Evolutionary conservation across 169 alveolate species (phyloP).

Genomic region (Theileria equi): DNA sequence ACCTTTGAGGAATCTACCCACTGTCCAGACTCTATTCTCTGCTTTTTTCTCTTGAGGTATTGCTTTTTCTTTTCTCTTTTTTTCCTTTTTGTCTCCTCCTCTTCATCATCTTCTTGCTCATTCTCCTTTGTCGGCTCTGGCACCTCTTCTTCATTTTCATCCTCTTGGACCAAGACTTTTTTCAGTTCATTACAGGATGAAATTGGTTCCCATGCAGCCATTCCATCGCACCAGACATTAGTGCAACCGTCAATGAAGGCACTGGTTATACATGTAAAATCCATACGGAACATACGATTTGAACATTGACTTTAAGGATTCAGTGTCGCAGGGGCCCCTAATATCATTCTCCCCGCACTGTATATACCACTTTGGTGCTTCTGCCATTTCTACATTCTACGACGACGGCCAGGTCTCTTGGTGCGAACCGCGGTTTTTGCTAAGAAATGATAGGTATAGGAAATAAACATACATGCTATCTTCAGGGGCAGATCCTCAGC

Average conservation of each 20-base stretch:
- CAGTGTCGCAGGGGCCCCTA: conserved; percentile 59
- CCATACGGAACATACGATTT: conserved; percentile 33
- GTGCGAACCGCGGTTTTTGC: conserved; percentile 1
- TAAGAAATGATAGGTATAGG: not conserved
- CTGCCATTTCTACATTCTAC: not conserved
- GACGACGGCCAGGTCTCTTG: conserved; percentile 8
- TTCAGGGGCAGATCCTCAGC: conserved; percentile 46
- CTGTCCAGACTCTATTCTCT: conserved; percentile 55
- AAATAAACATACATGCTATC: conserved; percentile 17
- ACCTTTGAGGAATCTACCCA: conserved; percentile 54
- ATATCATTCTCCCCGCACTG: conserved; percentile 46
- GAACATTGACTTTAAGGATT: conserved; percentile 38
- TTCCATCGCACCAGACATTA: conserved; percentile 60
- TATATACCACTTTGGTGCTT: conserved; percentile 49
- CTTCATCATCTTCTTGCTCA: conserved; percentile 30
- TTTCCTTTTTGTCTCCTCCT: conserved; percentile 93
- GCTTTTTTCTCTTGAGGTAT: conserved; percentile 50
- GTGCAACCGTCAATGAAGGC: conserved; percentile 25
- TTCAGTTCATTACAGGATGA: conserved; percentile 31
- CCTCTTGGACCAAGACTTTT: not conserved
- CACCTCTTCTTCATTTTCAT: not conserved
- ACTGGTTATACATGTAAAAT: conserved; percentile 1
- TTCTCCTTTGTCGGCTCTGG: not conserved
- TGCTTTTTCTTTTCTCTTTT: conserved; percentile 91
- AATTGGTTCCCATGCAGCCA: conserved; percentile 47